Conservation (phyloP, 441 rosid genomes). For the Flueggea neowawraea region DNA sequence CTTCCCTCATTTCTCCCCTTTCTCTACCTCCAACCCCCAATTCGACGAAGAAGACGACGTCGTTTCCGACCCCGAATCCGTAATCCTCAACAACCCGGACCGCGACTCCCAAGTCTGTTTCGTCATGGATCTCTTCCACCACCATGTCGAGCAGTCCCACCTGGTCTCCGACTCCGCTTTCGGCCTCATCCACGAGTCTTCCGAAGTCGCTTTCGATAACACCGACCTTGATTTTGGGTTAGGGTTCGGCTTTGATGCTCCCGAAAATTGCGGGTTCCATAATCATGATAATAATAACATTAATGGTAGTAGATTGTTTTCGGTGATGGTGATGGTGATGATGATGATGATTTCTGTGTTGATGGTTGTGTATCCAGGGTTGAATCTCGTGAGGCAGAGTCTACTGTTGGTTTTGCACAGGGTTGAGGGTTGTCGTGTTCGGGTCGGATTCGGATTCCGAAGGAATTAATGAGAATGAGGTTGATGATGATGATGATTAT, state of each 20-base stretch:
- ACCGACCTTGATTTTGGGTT: constrained; percentile 44
- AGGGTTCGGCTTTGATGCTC: constrained; percentile 39
- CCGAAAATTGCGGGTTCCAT: constrained; percentile 29
- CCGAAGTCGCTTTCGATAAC: constrained; percentile 33
- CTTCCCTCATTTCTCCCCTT: constrained; percentile 6
- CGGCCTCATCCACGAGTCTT: constrained; percentile 38
- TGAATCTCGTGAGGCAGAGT: constrained; percentile 30
- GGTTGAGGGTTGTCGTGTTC: constrained; percentile 33
- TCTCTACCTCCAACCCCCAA: constrained; percentile 5
- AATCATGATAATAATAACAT: background rate
- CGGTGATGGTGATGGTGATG: background rate
- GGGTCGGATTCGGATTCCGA: constrained; percentile 56
- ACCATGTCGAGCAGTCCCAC: constrained; percentile 61
- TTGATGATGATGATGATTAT: constrained; percentile 25
- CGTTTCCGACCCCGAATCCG: constrained; percentile 37
- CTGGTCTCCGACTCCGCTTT: constrained; percentile 35
- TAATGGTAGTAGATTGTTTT: background rate
- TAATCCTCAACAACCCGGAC: constrained; percentile 27
- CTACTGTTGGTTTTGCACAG: constrained; percentile 16
- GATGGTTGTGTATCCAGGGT: constrained; percentile 38
- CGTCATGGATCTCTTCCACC: constrained; percentile 80
- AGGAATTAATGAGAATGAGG: constrained; percentile 9
- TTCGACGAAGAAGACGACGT: constrained; percentile 19
- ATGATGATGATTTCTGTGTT: constrained; percentile 47
- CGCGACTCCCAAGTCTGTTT: constrained; percentile 59